Evolutionary conservation across 352 stramenopile species (phyloP), one percentile per base, ranked within the genome.

Genomic region (Phytophthora tentaculata): DNA sequence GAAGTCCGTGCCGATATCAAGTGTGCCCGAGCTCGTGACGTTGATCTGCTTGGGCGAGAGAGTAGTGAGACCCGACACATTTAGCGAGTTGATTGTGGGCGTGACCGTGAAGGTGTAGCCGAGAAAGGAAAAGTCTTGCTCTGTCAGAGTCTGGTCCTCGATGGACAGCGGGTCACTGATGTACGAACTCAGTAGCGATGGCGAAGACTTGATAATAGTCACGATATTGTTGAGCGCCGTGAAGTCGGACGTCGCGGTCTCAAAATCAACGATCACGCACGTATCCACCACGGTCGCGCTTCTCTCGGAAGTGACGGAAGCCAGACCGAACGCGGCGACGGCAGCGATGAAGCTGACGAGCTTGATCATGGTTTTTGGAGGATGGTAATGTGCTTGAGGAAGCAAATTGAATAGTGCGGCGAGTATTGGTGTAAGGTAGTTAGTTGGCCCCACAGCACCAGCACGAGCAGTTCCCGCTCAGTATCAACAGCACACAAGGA

Each of bases 81-180:
- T 83, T 45, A 90, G 52, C 47, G 62, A 64, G 48, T 88, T 69
- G 69, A 90, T 78, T 17, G 76, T 74, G 12, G 81, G 81, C 56
- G 79, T 87, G 64, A 84, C 54, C 26, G 61, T 67, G 57, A 89
- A 88, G 61, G 81, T 71, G 49, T 77, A 60, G 61, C 79, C 77
- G 24, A 89, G 79, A 48, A 87, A 65, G 22, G 69, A 83, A 58
- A 83, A 84, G 32, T 76, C 72, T 45, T 84, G 56, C 32, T 66
- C 75, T 48, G 76, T 73, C 20, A 88, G 62, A 12, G 66, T 77
- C 60, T 88, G 71, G 67, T 81, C 59, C 20, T 64, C 51, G 26
- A 86, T 48, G 26, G 64, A 43, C 26, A 83, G 51, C 45, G 80
- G 80, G 62, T 88, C 80, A 22, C 66, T 59, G 26, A 88, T 23